A percentile compares a stretch with the other conserved stretches of the same genome.
Evolutionary conservation across 192 early-diverging fungal genomes (phyloP).

Genomic region (Lobulomyces angularis): DNA sequence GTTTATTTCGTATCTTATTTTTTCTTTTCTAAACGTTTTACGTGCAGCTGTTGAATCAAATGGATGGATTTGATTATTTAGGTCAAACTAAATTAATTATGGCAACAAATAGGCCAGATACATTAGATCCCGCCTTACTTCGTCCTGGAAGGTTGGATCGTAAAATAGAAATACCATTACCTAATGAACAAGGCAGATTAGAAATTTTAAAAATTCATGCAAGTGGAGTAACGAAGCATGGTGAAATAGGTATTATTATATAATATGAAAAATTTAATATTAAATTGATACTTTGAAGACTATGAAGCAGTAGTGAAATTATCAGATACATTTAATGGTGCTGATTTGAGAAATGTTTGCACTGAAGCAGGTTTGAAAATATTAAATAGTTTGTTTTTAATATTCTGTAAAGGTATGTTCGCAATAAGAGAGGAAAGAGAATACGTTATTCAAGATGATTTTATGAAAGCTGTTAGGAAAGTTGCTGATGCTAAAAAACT

Average conservation of each 20-base stretch:
- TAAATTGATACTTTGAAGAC: conserved; percentile 39
- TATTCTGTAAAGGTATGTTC: conserved; percentile 69
- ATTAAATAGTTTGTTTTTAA: conserved; percentile 6
- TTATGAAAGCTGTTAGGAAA: conserved; percentile 99
- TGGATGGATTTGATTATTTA: conserved; percentile 99
- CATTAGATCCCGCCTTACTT: conserved; percentile 92
- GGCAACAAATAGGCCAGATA: conserved; percentile 99
- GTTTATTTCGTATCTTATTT: conserved; percentile 12
- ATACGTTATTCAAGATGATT: conserved; percentile 96
- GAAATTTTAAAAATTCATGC: conserved; percentile 98
- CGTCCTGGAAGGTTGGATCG: conserved; percentile 92
- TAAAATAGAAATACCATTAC: conserved; percentile 99
- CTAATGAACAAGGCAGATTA: conserved; percentile 92
- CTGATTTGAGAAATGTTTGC: conserved; percentile 97
- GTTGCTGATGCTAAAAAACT: conserved; percentile 94
- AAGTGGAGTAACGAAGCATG: conserved; percentile 82
- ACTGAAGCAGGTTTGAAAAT: conserved; percentile 76
- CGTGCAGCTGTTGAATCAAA: conserved; percentile 79
- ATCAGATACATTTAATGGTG: conserved; percentile 96
- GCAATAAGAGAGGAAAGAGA: conserved; percentile 98
- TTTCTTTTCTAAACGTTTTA: conserved; percentile 2
- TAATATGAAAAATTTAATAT: background rate
- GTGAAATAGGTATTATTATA: conserved; percentile 68
- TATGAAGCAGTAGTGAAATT: conserved; percentile 98
- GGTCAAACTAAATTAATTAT: conserved; percentile 98